A percentile compares a stretch with the other conserved stretches of the same genome.
phyloP scores from a whole-genome alignment of 2,329 filamentous ascomycete species.

The Venturia nashicola region DNA sequence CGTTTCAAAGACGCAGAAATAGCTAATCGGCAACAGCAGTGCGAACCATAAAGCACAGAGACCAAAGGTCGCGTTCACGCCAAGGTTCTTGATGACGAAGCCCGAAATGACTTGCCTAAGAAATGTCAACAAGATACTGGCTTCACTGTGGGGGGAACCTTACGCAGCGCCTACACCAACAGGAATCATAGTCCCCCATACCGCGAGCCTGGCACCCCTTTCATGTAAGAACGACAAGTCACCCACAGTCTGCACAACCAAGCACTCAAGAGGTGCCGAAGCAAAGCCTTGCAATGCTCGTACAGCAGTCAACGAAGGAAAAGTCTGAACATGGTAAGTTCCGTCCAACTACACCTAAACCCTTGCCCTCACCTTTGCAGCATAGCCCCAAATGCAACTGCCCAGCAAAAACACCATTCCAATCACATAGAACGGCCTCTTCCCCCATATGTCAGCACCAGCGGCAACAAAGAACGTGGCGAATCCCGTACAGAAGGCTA shows the following conservation, averaged over 20 bases:
- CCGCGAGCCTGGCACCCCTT: slow-evolving; percentile 22
- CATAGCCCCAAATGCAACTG: slow-evolving; percentile 36
- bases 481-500: slow-evolving; percentile 27
- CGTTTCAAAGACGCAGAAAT: slow-evolving; percentile 21
- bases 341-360: background rate
- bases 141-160: background rate
- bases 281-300: slow-evolving; percentile 38
- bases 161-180: slow-evolving; percentile 25
- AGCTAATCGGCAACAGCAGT: slow-evolving; percentile 17
- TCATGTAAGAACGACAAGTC: slow-evolving; percentile 35
- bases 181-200: slow-evolving; percentile 29
- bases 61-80: slow-evolving; percentile 29
- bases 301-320: slow-evolving; percentile 33
- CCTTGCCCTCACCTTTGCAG: slow-evolving; percentile 16
- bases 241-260: slow-evolving; percentile 39
- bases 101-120: slow-evolving; percentile 23
- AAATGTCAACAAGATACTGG: background rate
- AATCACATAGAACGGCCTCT: slow-evolving; percentile 36
- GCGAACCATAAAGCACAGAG: slow-evolving; percentile 28
- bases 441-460: slow-evolving; percentile 38
- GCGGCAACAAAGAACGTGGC: slow-evolving; percentile 40
- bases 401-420: slow-evolving; percentile 34
- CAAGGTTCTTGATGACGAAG: slow-evolving; percentile 29
- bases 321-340: slow-evolving; percentile 17
- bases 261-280: slow-evolving; percentile 32